Conservation (phyloP, 2,329 filamentous ascomycete genomes). For the Dactylellina parvicollis region DNA sequence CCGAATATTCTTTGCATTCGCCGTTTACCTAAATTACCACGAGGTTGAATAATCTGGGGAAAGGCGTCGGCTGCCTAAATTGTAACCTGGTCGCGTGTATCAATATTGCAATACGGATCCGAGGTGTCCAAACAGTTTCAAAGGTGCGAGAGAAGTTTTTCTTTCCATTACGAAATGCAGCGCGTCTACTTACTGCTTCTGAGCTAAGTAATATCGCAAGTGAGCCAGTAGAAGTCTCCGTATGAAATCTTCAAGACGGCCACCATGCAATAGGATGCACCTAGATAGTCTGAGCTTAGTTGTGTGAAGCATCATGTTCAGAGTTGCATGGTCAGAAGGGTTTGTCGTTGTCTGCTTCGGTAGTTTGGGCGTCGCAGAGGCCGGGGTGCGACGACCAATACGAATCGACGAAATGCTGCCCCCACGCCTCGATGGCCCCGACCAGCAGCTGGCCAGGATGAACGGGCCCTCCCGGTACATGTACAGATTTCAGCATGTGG, state of each 20-base stretch:
- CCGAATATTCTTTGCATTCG: conserved; percentile 40
- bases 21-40: conserved; percentile 44
- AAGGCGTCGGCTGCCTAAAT: conserved; percentile 53
- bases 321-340: background rate
- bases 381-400: background rate
- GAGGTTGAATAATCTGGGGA: conserved; percentile 53
- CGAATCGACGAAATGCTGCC: conserved; percentile 10
- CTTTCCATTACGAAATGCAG: conserved; percentile 18
- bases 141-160: background rate
- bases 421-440: conserved; percentile 26
- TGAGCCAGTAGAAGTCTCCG: background rate
- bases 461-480: conserved; percentile 42
- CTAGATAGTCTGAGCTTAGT: conserved; percentile 13
- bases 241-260: background rate
- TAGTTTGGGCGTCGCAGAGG: conserved; percentile 1
- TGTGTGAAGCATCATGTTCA: background rate
- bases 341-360: background rate
- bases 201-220: background rate
- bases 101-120: conserved; percentile 15
- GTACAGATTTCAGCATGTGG: conserved; percentile 23
- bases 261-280: conserved; percentile 16
- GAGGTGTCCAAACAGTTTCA: background rate
- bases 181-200: conserved; percentile 36
- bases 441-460: conserved; percentile 27
- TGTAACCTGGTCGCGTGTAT: conserved; percentile 46